Conservation (phyloP, 1,284 basidiomycete species). For the Malassezia nana region DNA sequence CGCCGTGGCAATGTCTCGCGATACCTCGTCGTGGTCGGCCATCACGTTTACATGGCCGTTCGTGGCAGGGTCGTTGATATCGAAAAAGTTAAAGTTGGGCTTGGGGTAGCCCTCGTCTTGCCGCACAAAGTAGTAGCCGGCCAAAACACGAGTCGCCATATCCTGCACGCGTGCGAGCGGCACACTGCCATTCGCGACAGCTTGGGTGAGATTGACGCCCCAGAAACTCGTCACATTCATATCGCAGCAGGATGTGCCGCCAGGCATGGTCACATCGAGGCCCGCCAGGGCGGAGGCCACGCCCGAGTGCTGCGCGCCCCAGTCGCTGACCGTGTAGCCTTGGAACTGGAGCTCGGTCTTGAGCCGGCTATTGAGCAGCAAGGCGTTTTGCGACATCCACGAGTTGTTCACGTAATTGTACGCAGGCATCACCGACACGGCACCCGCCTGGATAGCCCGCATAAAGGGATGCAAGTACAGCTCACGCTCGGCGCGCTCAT, state of each 20-base stretch:
- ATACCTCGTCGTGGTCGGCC: slow-evolving; percentile 59
- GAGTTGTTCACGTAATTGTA: slow-evolving; percentile 55
- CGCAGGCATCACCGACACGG: slow-evolving; percentile 49
- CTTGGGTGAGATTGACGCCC: slow-evolving; percentile 55
- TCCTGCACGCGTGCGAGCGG: slow-evolving; percentile 55
- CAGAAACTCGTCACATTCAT: slow-evolving; percentile 15
- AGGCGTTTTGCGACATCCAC: slow-evolving; percentile 57
- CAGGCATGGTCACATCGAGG: slow-evolving; percentile 56
- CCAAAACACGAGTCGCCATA: slow-evolving; percentile 46
- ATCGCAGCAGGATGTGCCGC: slow-evolving; percentile 26
- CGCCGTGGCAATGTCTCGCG: slow-evolving; percentile 64
- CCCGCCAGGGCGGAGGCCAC: slow-evolving; percentile 55
- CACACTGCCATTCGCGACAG: slow-evolving; percentile 62
- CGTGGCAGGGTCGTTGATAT: slow-evolving; percentile 23
- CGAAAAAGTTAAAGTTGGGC: slow-evolving; percentile 35
- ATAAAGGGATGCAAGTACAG: slow-evolving; percentile 42
- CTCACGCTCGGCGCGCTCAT: slow-evolving; percentile 63
- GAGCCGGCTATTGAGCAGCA: slow-evolving; percentile 60
- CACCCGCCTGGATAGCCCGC: slow-evolving; percentile 50
- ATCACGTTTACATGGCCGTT: slow-evolving; percentile 64
- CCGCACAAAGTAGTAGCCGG: slow-evolving; percentile 49
- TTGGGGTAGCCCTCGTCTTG: slow-evolving; percentile 39
- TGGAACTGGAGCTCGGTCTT: slow-evolving; percentile 69
- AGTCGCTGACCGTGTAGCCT: slow-evolving; percentile 54
- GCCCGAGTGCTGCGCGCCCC: slow-evolving; percentile 34